Base-by-base conservation (phyloP, 2,329 filamentous ascomycete species). In the Aspergillus carbonarius region DNA sequence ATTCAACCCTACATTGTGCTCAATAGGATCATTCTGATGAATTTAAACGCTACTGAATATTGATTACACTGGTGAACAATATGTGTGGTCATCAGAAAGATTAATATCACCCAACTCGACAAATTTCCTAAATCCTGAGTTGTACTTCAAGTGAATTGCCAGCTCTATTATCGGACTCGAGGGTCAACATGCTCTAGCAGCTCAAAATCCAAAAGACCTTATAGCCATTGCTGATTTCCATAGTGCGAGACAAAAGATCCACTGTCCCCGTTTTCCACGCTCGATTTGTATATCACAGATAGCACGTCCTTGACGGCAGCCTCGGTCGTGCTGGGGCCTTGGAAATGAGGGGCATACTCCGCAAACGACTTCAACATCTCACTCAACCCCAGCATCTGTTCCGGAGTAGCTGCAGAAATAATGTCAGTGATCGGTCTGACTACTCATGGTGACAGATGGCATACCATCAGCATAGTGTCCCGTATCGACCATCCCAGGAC, bases 161-260 rank as follows among this genome's bases (percentile, higher is more conserved):
- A 10, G 30, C 30, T 3, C 4, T 30, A 30, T 32, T 9, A 32
- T 9, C 10, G 30, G 8, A 10, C 30, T 3, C 8, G 30, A n/a
- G 30, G 30, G 2, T 10, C 30, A 10, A 9, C 30, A 32, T 23
- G 30, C 9, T 32, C 9, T 3, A 32, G 2, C 9, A 32, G 25
- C 25, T 27, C 25, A 6, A 25, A 27, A 27, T 27, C 1, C 5
- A 5, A 27, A 7, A 8, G 25, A 27, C 25, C 68, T 64, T 64
- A 85, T 8, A 85, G 46, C 83, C 82, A 85, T 55, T 80, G 74
- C 70, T 83, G 80, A 61, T 75, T 82, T 3, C 83, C 82, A 57
- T 76, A 65, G 35, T 88, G 84, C 27, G 82, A 83, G 1, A 87
- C 61, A 63, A 84, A 85, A 0, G 72, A 68, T 2, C 85, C 85